Evolutionary conservation across 345 rosid species (phyloP).

Genomic region (Microcos paniculata): DNA sequence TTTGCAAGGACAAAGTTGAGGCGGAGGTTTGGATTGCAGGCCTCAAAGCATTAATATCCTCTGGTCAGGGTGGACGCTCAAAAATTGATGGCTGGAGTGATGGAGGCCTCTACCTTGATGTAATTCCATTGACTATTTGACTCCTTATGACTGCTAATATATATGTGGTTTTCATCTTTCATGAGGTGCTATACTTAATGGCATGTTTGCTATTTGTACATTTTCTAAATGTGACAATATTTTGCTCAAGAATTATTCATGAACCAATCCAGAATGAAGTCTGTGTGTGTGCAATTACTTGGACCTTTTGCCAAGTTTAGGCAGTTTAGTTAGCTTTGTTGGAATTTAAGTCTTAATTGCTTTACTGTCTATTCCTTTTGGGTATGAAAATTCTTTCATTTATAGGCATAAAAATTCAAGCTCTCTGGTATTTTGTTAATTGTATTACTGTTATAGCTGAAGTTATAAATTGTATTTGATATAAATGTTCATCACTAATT

Average conservation of each 20-base stretch:
- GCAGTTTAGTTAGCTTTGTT: neutral
- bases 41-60: conserved; percentile 65
- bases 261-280: neutral
- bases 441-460: conserved; percentile 12
- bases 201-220: neutral
- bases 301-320: neutral
- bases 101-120: conserved; percentile 81
- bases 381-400: neutral
- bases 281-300: neutral
- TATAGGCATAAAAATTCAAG: neutral
- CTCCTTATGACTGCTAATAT: neutral
- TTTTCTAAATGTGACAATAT: neutral
- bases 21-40: conserved; percentile 93
- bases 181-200: neutral
- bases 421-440: neutral
- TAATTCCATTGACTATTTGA: conserved; percentile 34
- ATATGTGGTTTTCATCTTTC: conserved; percentile 4
- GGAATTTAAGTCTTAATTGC: neutral
- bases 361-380: neutral
- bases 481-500: conserved; percentile 17
- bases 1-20: conserved; percentile 94
- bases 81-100: conserved; percentile 96
- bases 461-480: neutral
- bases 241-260: neutral
- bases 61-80: conserved; percentile 85